Conservation (phyloP, 2,329 filamentous ascomycete genomes). For the Arthrobotrys pseudoclavata region DNA sequence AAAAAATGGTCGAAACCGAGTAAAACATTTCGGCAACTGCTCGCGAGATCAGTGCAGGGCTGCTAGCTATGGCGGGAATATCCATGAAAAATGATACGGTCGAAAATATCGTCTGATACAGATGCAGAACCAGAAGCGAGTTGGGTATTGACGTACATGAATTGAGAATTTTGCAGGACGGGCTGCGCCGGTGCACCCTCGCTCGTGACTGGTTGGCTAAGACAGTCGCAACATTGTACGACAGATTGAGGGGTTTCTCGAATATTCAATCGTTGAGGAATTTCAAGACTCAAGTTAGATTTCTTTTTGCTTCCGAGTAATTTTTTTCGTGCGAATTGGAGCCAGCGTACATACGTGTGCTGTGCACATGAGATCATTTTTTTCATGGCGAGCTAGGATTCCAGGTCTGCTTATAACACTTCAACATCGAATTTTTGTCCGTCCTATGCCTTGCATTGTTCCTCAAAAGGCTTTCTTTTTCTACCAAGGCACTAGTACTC, state of each 20-base stretch:
- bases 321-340: conserved; percentile 1
- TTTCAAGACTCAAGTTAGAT: neutral
- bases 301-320: neutral
- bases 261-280: neutral
- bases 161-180: conserved; percentile 18
- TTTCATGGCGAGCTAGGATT: conserved; percentile 13
- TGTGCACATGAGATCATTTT: conserved; percentile 8
- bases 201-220: conserved; percentile 24
- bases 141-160: neutral
- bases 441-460: conserved; percentile 17
- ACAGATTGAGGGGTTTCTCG: conserved; percentile 11
- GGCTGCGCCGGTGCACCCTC: conserved; percentile 8
- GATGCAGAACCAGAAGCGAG: neutral
- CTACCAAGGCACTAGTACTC: conserved; percentile 30
- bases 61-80: conserved; percentile 7
- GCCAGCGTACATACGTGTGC: neutral
- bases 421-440: conserved; percentile 1
- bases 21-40: conserved; percentile 14
- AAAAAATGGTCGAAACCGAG: conserved; percentile 20
- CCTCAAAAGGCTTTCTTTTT: conserved; percentile 20
- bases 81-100: neutral
- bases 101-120: conserved; percentile 19
- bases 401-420: conserved; percentile 21
- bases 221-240: conserved; percentile 18
- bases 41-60: conserved; percentile 14